Percentiles rank a stretch among this genome's conserved stretches.
Evolutionary conservation across 2,329 filamentous ascomycete genomes (phyloP).

Genomic region (Talaromyces islandicus): DNA sequence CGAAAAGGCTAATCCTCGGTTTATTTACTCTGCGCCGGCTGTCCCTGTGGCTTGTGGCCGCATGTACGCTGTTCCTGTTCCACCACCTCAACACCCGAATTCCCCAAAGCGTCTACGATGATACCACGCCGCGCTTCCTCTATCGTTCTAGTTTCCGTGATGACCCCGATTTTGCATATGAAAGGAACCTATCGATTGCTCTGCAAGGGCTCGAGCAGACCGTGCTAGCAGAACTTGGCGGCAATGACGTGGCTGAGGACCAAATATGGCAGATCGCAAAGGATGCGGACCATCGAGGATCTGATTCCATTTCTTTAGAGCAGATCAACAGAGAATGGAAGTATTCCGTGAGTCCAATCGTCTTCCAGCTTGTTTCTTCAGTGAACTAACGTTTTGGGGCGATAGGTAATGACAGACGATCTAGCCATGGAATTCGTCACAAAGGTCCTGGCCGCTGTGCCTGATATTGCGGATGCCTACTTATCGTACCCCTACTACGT

Average conservation of each 20-base stretch:
- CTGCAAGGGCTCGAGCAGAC: constrained; percentile 18
- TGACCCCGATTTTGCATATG: constrained; percentile 23
- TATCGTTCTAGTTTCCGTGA: constrained; percentile 23
- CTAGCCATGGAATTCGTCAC: constrained; percentile 23
- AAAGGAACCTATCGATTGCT: constrained; percentile 17
- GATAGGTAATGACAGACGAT: constrained; percentile 21
- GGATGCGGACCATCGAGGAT: constrained; percentile 15
- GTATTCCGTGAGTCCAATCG: constrained; percentile 16
- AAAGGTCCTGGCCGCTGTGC: constrained; percentile 18
- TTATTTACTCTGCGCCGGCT: neutral
- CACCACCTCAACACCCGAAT: neutral
- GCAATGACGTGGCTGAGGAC: constrained; percentile 11
- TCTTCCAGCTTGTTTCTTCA: neutral
- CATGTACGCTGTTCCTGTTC: neutral
- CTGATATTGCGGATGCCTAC: constrained; percentile 22
- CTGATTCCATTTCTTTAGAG: constrained; percentile 22
- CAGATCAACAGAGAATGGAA: constrained; percentile 22
- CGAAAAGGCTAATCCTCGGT: neutral
- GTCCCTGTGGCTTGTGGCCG: neutral
- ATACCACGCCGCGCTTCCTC: constrained; percentile 20
- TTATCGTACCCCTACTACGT: constrained; percentile 39
- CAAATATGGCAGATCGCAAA: constrained; percentile 28
- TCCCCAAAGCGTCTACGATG: constrained; percentile 3
- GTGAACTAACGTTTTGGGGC: neutral
- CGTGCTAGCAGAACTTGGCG: constrained; percentile 9